Percentiles rank a stretch among this genome's conserved stretches.
These are phyloP conservation scores for Paramecium pentaurelia DNA, from an alignment of 73 alveolate genomes.

Conservation along the genomic window DNA sequence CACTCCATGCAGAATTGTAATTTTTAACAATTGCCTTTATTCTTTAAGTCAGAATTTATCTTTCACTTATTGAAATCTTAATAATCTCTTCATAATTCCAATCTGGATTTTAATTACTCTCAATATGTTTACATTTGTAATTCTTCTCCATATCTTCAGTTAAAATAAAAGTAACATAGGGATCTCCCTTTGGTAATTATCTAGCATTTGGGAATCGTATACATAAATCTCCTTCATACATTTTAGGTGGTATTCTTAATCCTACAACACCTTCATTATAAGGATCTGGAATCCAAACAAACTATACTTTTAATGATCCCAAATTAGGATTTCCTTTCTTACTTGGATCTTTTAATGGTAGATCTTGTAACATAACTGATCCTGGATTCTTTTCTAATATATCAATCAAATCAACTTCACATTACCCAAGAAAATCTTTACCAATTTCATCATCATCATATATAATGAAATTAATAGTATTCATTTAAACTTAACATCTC, in stretches of 20 bases:
- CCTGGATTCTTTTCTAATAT: constrained; percentile 37
- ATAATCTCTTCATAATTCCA: constrained; percentile 35
- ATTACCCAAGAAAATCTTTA: constrained; percentile 27
- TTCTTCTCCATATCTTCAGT: not conserved
- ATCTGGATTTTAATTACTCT: constrained; percentile 30
- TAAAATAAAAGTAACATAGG: not conserved
- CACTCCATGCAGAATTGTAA: not conserved
- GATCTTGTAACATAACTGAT: not conserved
- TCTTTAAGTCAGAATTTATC: not conserved
- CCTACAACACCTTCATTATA: constrained; percentile 33
- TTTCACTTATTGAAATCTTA: not conserved
- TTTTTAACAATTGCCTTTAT: not conserved
- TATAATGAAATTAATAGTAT: not conserved
- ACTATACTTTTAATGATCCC: constrained; percentile 18
- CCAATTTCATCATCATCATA: constrained; percentile 48
- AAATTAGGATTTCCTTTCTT: constrained; percentile 43
- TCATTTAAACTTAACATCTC: constrained; percentile 7
- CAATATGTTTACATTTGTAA: constrained; percentile 2
- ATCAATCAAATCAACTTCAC: constrained; percentile 15
- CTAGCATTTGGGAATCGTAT: not conserved
- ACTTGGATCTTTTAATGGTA: not conserved
- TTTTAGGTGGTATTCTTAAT: not conserved
- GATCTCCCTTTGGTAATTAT: not conserved
- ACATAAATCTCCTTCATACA: not conserved
- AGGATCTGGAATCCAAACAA: constrained; percentile 35